phyloP scores from a whole-genome alignment of 1,284 basidiomycete genomes.

The Volvariella surrecta region DNA sequence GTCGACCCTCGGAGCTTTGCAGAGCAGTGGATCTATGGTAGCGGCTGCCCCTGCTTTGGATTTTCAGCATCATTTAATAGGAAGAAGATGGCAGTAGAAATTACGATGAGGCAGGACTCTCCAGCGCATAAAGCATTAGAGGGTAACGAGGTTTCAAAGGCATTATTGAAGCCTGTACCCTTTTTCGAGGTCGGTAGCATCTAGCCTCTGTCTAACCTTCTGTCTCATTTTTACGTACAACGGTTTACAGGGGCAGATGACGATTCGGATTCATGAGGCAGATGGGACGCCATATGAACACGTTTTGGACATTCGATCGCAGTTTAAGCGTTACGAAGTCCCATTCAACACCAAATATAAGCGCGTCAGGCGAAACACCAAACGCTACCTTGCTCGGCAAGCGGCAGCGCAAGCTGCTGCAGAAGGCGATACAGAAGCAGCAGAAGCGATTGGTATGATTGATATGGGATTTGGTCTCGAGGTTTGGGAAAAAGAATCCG shows the following conservation, averaged over 20 bases:
- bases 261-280: slow-evolving; percentile 97
- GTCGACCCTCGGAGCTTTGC: slow-evolving; percentile 87
- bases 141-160: slow-evolving; percentile 58
- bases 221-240: too few species aligned
- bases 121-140: slow-evolving; percentile 68
- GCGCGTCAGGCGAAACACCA: slow-evolving; percentile 89
- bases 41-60: slow-evolving; percentile 89
- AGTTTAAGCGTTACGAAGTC: slow-evolving; percentile 90
- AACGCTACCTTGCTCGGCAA: slow-evolving; percentile 90
- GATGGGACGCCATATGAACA: slow-evolving; percentile 99
- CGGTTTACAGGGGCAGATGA: slow-evolving; percentile 78
- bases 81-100: slow-evolving; percentile 97
- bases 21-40: slow-evolving; percentile 98
- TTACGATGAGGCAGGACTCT: slow-evolving; percentile 85
- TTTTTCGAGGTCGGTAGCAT: slow-evolving; percentile 67
- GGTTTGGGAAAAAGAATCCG: slow-evolving; percentile 93
- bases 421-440: slow-evolving; percentile 83
- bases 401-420: slow-evolving; percentile 90
- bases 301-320: slow-evolving; percentile 84
- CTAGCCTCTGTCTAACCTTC: neutral
- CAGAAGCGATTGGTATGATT: slow-evolving; percentile 89
- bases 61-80: slow-evolving; percentile 92
- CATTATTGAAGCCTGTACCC: slow-evolving; percentile 72
- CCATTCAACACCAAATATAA: slow-evolving; percentile 99
- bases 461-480: slow-evolving; percentile 95